Evolutionary conservation across 352 stramenopile genomes (phyloP).

Genomic region (Phytophthora boehmeriae): DNA sequence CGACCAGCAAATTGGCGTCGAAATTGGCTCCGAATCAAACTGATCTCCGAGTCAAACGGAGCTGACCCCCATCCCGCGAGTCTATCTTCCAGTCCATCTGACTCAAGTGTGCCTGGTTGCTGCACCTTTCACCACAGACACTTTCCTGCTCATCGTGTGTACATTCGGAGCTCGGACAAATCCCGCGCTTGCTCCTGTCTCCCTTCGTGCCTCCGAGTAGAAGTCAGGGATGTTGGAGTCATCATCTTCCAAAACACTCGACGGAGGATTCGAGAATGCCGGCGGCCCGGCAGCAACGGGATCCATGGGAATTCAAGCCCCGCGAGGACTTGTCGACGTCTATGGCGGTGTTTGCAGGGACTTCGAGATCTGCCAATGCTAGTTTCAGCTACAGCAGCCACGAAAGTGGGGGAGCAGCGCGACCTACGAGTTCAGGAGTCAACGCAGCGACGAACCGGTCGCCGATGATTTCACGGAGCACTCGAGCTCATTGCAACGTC

Average conservation of each 20-base stretch:
- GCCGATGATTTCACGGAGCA: conserved; percentile 15
- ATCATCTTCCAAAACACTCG: conserved; percentile 20
- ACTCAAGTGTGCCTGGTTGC: conserved; percentile 24
- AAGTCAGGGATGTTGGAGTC: conserved; percentile 7
- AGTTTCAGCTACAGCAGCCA: conserved; percentile 39
- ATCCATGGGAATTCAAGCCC: conserved; percentile 4
- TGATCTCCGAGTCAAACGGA: conserved; percentile 9
- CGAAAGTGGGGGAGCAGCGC: conserved; percentile 26
- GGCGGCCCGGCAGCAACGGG: conserved; percentile 12
- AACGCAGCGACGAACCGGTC: conserved; percentile 25
- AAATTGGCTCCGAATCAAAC: background rate
- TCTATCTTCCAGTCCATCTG: conserved; percentile 30
- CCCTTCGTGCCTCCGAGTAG: background rate
- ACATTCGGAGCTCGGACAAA: conserved; percentile 36
- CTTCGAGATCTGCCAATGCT: conserved; percentile 24
- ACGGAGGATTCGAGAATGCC: conserved; percentile 16
- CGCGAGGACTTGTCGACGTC: conserved; percentile 17
- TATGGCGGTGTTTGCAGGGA: conserved; percentile 18
- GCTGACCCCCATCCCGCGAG: conserved; percentile 20
- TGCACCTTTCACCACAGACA: conserved; percentile 14
- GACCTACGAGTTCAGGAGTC: conserved; percentile 23
- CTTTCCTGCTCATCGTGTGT: conserved; percentile 17
- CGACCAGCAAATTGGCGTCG: conserved; percentile 13
- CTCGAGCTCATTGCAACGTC: conserved; percentile 14
- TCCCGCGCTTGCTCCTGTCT: conserved; percentile 17